These are phyloP conservation scores for Chaetothyriales sp. DNA, from an alignment of 2,329 filamentous ascomycete genomes.

Conservation along the genomic window DNA sequence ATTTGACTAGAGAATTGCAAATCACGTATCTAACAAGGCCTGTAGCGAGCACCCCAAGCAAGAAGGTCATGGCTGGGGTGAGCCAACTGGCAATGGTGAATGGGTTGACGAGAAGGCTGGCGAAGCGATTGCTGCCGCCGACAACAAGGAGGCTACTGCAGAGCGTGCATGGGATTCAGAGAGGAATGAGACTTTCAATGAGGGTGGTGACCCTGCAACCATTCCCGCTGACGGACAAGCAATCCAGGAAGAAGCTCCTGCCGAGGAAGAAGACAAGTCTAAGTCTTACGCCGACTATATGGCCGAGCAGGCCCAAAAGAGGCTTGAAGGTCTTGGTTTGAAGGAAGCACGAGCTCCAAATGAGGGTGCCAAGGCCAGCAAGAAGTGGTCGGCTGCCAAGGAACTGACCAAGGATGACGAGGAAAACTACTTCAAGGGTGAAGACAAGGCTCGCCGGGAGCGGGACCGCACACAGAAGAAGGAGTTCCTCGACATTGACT, in stretches of 20 bases:
- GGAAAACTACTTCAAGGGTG: slow-evolving; percentile 64
- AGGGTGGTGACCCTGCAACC: slow-evolving; percentile 12
- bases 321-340: slow-evolving; percentile 49
- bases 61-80: slow-evolving; percentile 76
- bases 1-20: background rate
- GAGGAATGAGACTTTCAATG: slow-evolving; percentile 22
- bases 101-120: slow-evolving; percentile 84
- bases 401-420: slow-evolving; percentile 40
- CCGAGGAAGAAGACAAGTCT: slow-evolving; percentile 68
- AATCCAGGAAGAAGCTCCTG: slow-evolving; percentile 18
- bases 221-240: slow-evolving; percentile 17
- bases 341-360: slow-evolving; percentile 77
- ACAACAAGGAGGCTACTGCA: slow-evolving; percentile 69
- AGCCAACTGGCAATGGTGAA: slow-evolving; percentile 65
- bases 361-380: slow-evolving; percentile 74
- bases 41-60: slow-evolving; percentile 33
- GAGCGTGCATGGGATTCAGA: slow-evolving; percentile 39
- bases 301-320: slow-evolving; percentile 62
- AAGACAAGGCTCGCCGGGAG: slow-evolving; percentile 67
- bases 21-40: background rate
- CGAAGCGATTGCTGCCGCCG: slow-evolving; percentile 72
- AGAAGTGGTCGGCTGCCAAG: slow-evolving; percentile 32
- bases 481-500: slow-evolving; percentile 76
- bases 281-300: slow-evolving; percentile 86
- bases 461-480: slow-evolving; percentile 78